Percentiles rank a stretch among this genome's conserved stretches.
Evolutionary conservation across 2,329 filamentous ascomycete species (phyloP).

Genomic region (Meredithiella fracta): DNA sequence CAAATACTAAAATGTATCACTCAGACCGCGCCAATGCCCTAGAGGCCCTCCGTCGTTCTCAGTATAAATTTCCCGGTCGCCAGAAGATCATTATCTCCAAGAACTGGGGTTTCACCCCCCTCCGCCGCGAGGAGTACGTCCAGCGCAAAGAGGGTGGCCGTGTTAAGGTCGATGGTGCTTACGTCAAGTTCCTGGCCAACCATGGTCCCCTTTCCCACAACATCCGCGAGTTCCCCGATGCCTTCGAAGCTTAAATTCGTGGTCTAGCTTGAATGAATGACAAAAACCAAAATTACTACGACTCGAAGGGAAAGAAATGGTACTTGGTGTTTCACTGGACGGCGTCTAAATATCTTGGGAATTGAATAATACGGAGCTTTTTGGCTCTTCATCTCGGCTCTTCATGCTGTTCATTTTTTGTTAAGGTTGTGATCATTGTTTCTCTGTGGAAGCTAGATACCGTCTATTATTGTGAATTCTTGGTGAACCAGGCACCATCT

Average conservation of each 20-base stretch:
- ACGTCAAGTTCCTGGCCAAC: slow-evolving; percentile 97
- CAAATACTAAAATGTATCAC: neutral
- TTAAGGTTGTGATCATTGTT: neutral
- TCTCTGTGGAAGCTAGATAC: neutral
- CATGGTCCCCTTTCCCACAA: slow-evolving; percentile 74
- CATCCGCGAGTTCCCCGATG: slow-evolving; percentile 87
- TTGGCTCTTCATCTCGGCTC: neutral
- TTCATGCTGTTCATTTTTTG: neutral
- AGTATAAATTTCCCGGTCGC: slow-evolving; percentile 99
- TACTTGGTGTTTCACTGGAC: slow-evolving; percentile 5
- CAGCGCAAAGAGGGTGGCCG: slow-evolving; percentile 84
- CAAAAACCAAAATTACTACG: slow-evolving; percentile 13
- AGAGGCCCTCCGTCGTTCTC: slow-evolving; percentile 95
- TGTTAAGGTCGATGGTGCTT: slow-evolving; percentile 95
- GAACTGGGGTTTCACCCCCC: slow-evolving; percentile 99
- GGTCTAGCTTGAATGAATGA: slow-evolving; percentile 16
- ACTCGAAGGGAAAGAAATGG: slow-evolving; percentile 3
- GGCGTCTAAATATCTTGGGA: slow-evolving; percentile 6
- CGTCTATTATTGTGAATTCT: neutral
- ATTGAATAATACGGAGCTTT: slow-evolving; percentile 3
- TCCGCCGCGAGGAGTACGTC: slow-evolving; percentile 94
- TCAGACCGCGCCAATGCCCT: slow-evolving; percentile 78
- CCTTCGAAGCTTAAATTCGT: slow-evolving; percentile 48
- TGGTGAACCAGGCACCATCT: neutral
- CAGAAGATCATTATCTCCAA: slow-evolving; percentile 99